Evolutionary conservation across 345 rosid species (phyloP), one percentile per base, ranked within the genome.

Genomic region (Eucalyptus brandiana): DNA sequence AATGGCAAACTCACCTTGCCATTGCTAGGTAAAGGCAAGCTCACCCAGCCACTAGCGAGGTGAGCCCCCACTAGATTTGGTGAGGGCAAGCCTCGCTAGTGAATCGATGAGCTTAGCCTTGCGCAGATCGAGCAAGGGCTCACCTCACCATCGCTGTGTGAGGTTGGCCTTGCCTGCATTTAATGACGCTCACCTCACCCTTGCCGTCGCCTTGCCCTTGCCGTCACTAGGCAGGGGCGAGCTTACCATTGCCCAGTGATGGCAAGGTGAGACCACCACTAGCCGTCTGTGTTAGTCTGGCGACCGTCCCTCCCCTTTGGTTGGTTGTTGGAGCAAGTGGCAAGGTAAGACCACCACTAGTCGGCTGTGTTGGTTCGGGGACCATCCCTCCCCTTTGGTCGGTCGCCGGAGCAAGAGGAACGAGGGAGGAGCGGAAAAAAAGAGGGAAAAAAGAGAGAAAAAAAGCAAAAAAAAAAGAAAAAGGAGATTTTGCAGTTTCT

Each of bases 271-370:
- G 58, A 53, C 24, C 58, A 53, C 58, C 56, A 53, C 2, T 0
- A 0, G 11, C 1, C 0, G 5, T 0, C 5, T 53, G 0, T 19
- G 58, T 53, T 53, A 8, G 58, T 53, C 0, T 0, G 26, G 0
- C 2, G 0, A 53, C 5, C 2, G 1, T 53, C 58, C 58, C 58
- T 53, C 58, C 10, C 26, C 58, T 53, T 53, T 53, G 26, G 24
- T 8, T 2, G 1, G 5, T 19, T 0, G 11, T 2, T 2, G 11
- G 58, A 53, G 58, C 58, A 53, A 53, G 58, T 53, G 26, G 58
- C 11, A 53, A 53, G 58, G 58, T 53, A 0, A 53, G 58, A 53
- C 58, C 58, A 53, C 11, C 26, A 19, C 2, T 21, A 0, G 58
- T 0, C 11, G 1, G 2, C 5, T 0, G 11, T 53, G 58, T 53